phyloP scores from a whole-genome alignment of 176 grass and related monocot genomes.

The Eragrostis curvula region DNA sequence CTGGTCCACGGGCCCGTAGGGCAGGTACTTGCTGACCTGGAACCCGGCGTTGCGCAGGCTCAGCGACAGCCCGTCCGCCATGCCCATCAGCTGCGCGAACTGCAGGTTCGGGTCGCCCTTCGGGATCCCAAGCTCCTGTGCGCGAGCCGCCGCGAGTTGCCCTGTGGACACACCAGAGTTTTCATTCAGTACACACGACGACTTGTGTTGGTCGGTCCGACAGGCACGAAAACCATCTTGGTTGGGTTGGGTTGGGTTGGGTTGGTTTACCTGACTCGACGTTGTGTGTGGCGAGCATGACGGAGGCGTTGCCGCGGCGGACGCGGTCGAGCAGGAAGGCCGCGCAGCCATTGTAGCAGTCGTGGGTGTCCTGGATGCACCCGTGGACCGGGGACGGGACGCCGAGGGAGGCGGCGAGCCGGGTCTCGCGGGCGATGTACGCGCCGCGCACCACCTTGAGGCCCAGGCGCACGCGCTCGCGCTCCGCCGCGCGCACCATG shows the following conservation, averaged over 20 bases:
- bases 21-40: slow-evolving; percentile 91
- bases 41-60: slow-evolving; percentile 84
- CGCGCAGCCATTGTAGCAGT: slow-evolving; percentile 84
- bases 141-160: slow-evolving; percentile 61
- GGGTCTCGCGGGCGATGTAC: slow-evolving; percentile 79
- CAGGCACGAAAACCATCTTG: too few species aligned
- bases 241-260: too few species aligned
- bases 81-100: slow-evolving; percentile 98
- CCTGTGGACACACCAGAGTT: too few species aligned
- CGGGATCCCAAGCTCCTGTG: slow-evolving; percentile 65
- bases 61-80: slow-evolving; percentile 89
- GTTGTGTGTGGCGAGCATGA: slow-evolving; percentile 90
- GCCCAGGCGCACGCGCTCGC: slow-evolving; percentile 58
- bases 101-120: slow-evolving; percentile 69
- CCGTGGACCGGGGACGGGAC: slow-evolving; percentile 75
- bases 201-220: too few species aligned
- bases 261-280: too few species aligned
- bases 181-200: too few species aligned
- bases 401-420: slow-evolving; percentile 59
- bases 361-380: slow-evolving; percentile 78
- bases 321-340: slow-evolving; percentile 80
- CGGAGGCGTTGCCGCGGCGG: slow-evolving; percentile 56
- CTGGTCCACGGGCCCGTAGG: slow-evolving; percentile 90
- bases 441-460: slow-evolving; percentile 93
- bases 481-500: slow-evolving; percentile 47